Evolutionary conservation across 257 asterid genomes (phyloP).

Genomic region (Dorcoceras hygrometricum): DNA sequence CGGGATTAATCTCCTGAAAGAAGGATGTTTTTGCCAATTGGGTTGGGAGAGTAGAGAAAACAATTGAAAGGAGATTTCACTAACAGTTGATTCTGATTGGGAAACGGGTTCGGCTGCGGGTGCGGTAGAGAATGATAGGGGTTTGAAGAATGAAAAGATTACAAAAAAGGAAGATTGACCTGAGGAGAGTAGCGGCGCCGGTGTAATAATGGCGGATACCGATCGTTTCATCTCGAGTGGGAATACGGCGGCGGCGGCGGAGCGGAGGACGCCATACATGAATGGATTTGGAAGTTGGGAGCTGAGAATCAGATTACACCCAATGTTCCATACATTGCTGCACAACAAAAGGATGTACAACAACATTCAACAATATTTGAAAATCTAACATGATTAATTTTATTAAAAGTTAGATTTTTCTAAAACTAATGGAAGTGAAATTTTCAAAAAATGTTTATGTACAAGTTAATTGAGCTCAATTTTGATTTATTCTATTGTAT

Average conservation of each 20-base stretch:
- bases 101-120: constrained; percentile 20
- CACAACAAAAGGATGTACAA: too few species aligned
- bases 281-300: constrained; percentile 16
- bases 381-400: too few species aligned
- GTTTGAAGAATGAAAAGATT: constrained; percentile 29
- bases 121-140: constrained; percentile 33
- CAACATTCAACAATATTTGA: too few species aligned
- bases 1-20: constrained; percentile 49
- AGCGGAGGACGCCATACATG: constrained; percentile 46
- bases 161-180: constrained; percentile 31
- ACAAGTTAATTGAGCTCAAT: too few species aligned
- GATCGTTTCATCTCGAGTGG: constrained; percentile 36
- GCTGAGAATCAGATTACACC: constrained; percentile 13
- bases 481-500: too few species aligned
- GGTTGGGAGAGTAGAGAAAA: constrained; percentile 44
- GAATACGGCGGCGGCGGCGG: constrained; percentile 33
- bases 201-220: constrained; percentile 19
- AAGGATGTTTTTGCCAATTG: constrained; percentile 66
- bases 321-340: too few species aligned
- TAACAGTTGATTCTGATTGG: constrained; percentile 14
- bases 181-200: constrained; percentile 21
- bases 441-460: too few species aligned
- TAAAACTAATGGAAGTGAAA: too few species aligned
- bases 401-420: too few species aligned
- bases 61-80: constrained; percentile 43